phyloP scores from a whole-genome alignment of 1,284 basidiomycete species.

The Jaminaea rosea region DNA sequence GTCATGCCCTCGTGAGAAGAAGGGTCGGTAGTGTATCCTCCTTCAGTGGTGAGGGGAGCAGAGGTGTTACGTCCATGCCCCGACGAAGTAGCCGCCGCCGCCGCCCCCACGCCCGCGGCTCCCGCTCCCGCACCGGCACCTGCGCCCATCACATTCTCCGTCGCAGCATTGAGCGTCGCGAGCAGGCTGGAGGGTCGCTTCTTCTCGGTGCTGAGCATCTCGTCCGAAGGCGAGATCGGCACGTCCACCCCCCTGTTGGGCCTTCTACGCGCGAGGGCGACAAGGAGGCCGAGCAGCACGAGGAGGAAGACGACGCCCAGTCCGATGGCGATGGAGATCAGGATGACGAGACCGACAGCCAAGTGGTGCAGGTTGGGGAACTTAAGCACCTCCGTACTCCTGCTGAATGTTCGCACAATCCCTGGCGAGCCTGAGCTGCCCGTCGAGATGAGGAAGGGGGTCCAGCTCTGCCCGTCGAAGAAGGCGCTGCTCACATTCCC shows the following conservation, averaged over 20 bases:
- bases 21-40: not conserved
- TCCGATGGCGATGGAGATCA: slow-evolving; percentile 92
- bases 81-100: slow-evolving; percentile 5
- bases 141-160: slow-evolving; percentile 76
- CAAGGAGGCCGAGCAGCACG: slow-evolving; percentile 75
- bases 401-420: slow-evolving; percentile 59
- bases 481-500: slow-evolving; percentile 64
- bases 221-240: slow-evolving; percentile 24
- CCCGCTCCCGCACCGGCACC: slow-evolving; percentile 62
- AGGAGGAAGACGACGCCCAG: slow-evolving; percentile 89
- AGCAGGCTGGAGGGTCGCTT: slow-evolving; percentile 33
- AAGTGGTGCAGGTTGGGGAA: slow-evolving; percentile 49
- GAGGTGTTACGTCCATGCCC: slow-evolving; percentile 1
- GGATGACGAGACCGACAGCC: slow-evolving; percentile 82
- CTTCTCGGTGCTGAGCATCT: slow-evolving; percentile 29
- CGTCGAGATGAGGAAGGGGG: slow-evolving; percentile 72
- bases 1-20: slow-evolving; percentile 16
- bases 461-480: slow-evolving; percentile 73
- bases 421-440: slow-evolving; percentile 63
- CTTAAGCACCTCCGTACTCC: slow-evolving; percentile 56
- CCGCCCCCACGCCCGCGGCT: slow-evolving; percentile 3
- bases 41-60: not conserved
- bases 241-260: slow-evolving; percentile 21
- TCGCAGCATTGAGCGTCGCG: slow-evolving; percentile 49
- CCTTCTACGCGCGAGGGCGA: slow-evolving; percentile 56